phyloP scores from a whole-genome alignment of 1,139 yeast species.

The Debaryomyces coudertii region DNA sequence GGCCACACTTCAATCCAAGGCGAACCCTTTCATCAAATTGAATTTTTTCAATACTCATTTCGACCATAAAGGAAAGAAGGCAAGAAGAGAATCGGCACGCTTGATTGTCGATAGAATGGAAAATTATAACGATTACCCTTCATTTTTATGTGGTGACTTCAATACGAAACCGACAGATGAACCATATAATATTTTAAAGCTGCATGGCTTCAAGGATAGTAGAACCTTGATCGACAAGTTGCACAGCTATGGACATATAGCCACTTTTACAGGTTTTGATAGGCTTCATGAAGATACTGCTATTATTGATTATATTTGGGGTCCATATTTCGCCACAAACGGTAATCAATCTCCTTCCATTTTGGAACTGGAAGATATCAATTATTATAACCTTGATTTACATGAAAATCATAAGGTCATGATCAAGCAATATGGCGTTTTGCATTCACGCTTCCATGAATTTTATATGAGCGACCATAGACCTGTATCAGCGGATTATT shows the following conservation, averaged over 20 bases:
- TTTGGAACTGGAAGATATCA: conserved; percentile 10
- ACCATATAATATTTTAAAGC: conserved; percentile 46
- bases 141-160: conserved; percentile 54
- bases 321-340: conserved; percentile 26
- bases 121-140: conserved; percentile 42
- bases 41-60: conserved; percentile 62
- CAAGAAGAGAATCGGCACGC: conserved; percentile 51
- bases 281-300: conserved; percentile 27
- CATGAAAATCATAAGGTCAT: conserved; percentile 20
- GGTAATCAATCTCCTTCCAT: conserved; percentile 8
- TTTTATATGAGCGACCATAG: conserved; percentile 52
- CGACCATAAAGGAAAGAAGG: conserved; percentile 54
- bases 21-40: conserved; percentile 27
- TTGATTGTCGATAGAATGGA: conserved; percentile 47
- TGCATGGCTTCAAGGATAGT: conserved; percentile 40
- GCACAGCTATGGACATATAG: conserved; percentile 41
- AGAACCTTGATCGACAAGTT: conserved; percentile 21
- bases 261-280: conserved; percentile 53
- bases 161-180: conserved; percentile 57
- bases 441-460: conserved; percentile 44
- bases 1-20: conserved; percentile 31
- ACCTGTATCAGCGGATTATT: conserved; percentile 45
- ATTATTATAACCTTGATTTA: conserved; percentile 15
- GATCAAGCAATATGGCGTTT: conserved; percentile 40
- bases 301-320: conserved; percentile 54